phyloP scores from a whole-genome alignment of 768 basidiomycete genomes.

The Leucocoprinus leucothites region DNA sequence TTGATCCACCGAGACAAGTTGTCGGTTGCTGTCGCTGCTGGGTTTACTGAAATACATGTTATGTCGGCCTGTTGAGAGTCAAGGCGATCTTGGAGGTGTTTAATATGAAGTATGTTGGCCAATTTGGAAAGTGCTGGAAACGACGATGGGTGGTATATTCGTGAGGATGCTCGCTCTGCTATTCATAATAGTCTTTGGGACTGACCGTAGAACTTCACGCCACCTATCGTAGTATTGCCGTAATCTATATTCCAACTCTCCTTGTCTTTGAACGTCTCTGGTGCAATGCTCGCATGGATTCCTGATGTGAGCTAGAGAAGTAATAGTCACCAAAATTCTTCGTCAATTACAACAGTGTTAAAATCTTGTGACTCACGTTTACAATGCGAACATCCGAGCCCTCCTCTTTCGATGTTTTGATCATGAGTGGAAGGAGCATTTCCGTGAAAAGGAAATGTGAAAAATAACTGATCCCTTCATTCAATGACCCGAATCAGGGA shows the following conservation, averaged over 20 bases:
- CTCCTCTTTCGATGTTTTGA: slow-evolving; percentile 41
- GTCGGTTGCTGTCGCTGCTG: slow-evolving; percentile 35
- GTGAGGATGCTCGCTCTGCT: too few species aligned
- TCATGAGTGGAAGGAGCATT: slow-evolving; percentile 50
- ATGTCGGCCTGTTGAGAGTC: slow-evolving; percentile 31
- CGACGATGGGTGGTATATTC: neutral
- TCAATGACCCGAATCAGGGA: too few species aligned
- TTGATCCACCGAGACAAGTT: slow-evolving; percentile 12
- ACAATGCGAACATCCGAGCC: slow-evolving; percentile 60
- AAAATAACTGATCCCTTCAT: slow-evolving; percentile 39
- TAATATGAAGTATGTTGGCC: slow-evolving; percentile 43
- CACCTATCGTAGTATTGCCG: slow-evolving; percentile 18
- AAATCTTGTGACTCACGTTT: slow-evolving; percentile 51
- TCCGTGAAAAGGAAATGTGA: slow-evolving; percentile 54
- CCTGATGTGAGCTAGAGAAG: slow-evolving; percentile 30
- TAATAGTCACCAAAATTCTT: neutral
- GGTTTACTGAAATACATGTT: slow-evolving; percentile 37
- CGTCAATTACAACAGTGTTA: too few species aligned
- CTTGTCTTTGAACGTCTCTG: slow-evolving; percentile 24
- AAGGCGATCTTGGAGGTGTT: slow-evolving; percentile 48
- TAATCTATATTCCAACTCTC: slow-evolving; percentile 35
- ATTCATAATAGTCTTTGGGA: too few species aligned
- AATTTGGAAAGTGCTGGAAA: slow-evolving; percentile 46
- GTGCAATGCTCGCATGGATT: slow-evolving; percentile 19
- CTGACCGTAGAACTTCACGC: slow-evolving; percentile 30